Conservation (phyloP, 1,284 basidiomycete genomes). For the Neolentinus lepideus region DNA sequence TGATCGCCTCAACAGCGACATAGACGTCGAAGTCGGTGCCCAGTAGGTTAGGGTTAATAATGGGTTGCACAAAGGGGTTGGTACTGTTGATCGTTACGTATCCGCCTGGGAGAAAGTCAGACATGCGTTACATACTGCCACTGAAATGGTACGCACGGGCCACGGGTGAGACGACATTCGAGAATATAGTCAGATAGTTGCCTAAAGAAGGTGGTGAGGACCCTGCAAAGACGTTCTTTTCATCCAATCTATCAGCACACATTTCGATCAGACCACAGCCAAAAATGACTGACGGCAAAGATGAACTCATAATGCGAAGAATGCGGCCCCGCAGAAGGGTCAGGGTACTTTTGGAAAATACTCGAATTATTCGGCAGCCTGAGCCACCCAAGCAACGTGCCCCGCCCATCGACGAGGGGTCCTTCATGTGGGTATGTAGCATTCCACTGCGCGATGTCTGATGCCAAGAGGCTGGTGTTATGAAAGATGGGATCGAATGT, state of each 20-base stretch:
- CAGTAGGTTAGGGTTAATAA: constrained; percentile 22
- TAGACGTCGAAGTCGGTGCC: constrained; percentile 8
- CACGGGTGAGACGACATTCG: constrained; percentile 1
- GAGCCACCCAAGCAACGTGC: constrained; percentile 4
- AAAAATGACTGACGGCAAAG: constrained; percentile 3
- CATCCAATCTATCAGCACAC: not conserved
- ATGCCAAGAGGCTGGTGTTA: constrained; percentile 15
- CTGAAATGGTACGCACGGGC: constrained; percentile 4
- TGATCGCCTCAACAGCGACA: constrained; percentile 8
- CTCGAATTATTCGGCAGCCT: constrained; percentile 9
- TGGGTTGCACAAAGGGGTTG: constrained; percentile 17
- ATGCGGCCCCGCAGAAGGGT: constrained; percentile 13
- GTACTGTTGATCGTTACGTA: constrained; percentile 13
- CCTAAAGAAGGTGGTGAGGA: constrained; percentile 2
- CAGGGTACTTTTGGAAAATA: constrained; percentile 9
- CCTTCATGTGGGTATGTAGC: constrained; percentile 11
- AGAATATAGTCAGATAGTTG: constrained; percentile 3
- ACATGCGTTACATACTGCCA: not conserved
- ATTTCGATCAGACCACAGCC: not conserved
- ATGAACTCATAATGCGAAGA: constrained; percentile 13
- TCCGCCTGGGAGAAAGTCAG: constrained; percentile 8
- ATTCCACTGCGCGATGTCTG: constrained; percentile 21
- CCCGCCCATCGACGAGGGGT: not conserved
- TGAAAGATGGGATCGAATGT: constrained; percentile 16
- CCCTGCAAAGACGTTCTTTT: not conserved